Percentiles rank a stretch among this genome's conserved stretches.
Conservation (phyloP, 192 early-diverging fungal genomes). For the Thamnidium elegans region DNA sequence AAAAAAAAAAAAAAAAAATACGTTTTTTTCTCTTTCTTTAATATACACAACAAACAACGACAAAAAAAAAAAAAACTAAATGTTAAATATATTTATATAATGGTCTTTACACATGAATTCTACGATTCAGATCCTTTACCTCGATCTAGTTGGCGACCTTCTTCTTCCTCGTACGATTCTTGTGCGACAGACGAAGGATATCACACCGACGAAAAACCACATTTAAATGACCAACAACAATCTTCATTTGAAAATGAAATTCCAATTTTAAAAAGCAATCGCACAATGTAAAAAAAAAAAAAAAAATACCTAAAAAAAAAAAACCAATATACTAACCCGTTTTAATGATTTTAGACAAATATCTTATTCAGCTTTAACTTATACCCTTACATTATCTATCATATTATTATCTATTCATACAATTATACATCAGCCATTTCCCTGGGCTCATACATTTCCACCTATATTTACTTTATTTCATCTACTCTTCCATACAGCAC, state of each 20-base stretch:
- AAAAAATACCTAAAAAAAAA: background rate
- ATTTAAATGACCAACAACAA: conserved; percentile 8
- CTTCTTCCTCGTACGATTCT: conserved; percentile 14
- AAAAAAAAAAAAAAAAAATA: background rate
- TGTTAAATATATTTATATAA: too few relatives aligned
- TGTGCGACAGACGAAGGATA: conserved; percentile 29
- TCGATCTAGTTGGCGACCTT: background rate
- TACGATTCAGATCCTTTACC: background rate
- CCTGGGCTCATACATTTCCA: conserved; percentile 35
- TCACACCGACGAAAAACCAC: conserved; percentile 23
- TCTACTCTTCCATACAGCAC: conserved; percentile 43
- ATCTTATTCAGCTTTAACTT: conserved; percentile 38
- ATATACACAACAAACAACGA: too few relatives aligned
- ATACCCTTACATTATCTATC: conserved; percentile 29
- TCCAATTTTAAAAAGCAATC: conserved; percentile 34
- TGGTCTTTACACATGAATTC: too few relatives aligned
- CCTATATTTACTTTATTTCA: conserved; percentile 30
- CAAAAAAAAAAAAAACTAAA: too few relatives aligned
- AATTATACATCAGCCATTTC: conserved; percentile 18
- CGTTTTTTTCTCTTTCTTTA: background rate
- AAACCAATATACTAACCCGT: conserved; percentile 4
- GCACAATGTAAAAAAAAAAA: conserved; percentile 24
- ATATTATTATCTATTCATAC: conserved; percentile 25
- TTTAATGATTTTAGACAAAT: too few relatives aligned
- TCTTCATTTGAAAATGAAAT: conserved; percentile 24